Conservation (phyloP, 2,329 filamentous ascomycete species). For the Ophiostoma quercus region DNA sequence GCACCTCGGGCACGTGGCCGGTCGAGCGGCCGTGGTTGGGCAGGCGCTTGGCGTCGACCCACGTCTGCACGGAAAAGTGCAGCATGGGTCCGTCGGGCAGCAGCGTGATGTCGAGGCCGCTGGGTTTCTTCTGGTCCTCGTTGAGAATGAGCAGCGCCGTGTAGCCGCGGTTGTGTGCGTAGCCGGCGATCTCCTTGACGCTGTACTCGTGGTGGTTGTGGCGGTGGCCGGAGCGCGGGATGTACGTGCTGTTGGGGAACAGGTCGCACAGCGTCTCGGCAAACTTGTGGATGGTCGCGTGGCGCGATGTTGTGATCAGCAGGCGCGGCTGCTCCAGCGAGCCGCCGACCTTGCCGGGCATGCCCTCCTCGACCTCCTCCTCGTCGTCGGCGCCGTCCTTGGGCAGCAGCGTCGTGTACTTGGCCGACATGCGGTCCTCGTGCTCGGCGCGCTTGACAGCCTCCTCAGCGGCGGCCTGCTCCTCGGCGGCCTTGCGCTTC, state of each 20-base stretch:
- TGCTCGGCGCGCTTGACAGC: slow-evolving; percentile 57
- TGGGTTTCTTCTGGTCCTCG: slow-evolving; percentile 81
- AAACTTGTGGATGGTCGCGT: slow-evolving; percentile 81
- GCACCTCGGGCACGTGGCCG: slow-evolving; percentile 81
- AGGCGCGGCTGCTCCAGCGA: slow-evolving; percentile 47
- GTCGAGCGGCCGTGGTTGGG: slow-evolving; percentile 86
- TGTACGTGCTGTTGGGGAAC: slow-evolving; percentile 83
- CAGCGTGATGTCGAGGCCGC: slow-evolving; percentile 76
- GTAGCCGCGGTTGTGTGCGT: slow-evolving; percentile 75
- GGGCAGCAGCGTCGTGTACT: slow-evolving; percentile 59
- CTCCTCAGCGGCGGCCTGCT: slow-evolving; percentile 17
- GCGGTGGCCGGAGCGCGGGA: slow-evolving; percentile 76
- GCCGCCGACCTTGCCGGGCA: slow-evolving; percentile 45
- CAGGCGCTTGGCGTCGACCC: slow-evolving; percentile 80
- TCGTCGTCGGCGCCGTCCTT: slow-evolving; percentile 14
- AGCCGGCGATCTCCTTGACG: slow-evolving; percentile 81
- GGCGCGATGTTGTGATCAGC: slow-evolving; percentile 84
- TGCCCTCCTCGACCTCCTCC: slow-evolving; percentile 3
- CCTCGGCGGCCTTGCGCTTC: slow-evolving; percentile 33
- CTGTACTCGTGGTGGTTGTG: slow-evolving; percentile 81
- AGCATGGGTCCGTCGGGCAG: slow-evolving; percentile 83
- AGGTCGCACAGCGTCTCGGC: slow-evolving; percentile 71
- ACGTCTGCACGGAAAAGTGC: slow-evolving; percentile 86
- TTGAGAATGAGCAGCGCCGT: slow-evolving; percentile 79
- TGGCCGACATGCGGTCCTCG: slow-evolving; percentile 54